A percentile compares a stretch with the other conserved stretches of the same genome.
phyloP scores from a whole-genome alignment of 257 asterid species.

The Nicotiana obtusifolia region DNA sequence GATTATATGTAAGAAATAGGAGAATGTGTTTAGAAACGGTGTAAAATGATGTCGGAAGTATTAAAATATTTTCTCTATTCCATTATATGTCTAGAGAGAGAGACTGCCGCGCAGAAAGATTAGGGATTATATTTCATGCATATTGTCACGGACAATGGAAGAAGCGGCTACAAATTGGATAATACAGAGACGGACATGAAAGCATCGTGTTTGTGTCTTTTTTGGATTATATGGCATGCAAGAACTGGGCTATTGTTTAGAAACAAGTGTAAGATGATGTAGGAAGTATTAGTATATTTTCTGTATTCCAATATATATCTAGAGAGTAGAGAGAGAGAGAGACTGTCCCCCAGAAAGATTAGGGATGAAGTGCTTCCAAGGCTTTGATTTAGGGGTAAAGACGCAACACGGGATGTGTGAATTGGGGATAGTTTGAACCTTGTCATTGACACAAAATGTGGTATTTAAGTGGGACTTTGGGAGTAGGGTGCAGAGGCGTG shows the following conservation, averaged over 20 bases:
- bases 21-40: background rate
- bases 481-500: background rate
- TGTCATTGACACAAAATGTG: background rate
- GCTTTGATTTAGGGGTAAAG: background rate
- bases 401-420: background rate
- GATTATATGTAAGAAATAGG: background rate
- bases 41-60: too few species aligned
- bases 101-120: too few species aligned
- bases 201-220: background rate
- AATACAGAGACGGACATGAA: background rate
- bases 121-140: background rate
- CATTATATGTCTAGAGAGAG: too few species aligned
- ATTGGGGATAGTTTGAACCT: background rate
- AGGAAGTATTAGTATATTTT: background rate
- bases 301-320: background rate
- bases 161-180: background rate
- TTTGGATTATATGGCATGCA: background rate
- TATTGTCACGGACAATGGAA: background rate
- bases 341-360: background rate
- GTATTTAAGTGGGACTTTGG: background rate
- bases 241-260: background rate
- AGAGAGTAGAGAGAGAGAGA: background rate
- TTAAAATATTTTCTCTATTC: too few species aligned
- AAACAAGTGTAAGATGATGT: background rate
- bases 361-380: background rate